Base-by-base conservation (phyloP, 306 rosid genomes). In the Dalbergia cochinchinensis region DNA sequence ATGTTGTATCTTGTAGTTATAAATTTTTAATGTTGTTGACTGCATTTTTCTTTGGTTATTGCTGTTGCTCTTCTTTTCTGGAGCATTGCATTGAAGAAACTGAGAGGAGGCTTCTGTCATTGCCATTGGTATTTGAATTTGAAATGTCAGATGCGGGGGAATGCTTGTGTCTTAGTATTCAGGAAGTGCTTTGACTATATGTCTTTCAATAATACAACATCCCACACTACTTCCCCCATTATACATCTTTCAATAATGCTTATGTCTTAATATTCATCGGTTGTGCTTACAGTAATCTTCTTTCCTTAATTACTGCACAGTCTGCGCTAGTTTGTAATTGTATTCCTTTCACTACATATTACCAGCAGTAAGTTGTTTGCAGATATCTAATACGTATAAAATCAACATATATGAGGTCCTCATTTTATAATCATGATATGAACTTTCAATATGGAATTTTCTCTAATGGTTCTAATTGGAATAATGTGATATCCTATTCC, bases 1-100 rank as follows among this genome's bases (percentile, higher is more conserved):
- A 35, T 84, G 65, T 73, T 4, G 42, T 50, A 50, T 53, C 75
- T 77, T 72, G 70, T 37, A 82, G 63, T 75, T 84, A 33, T 73
- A 31, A 60, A 63, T 54, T 71, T 19, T 19, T 73, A 63, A 42
- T 63, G 37, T 41, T 80, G 13, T 77, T 63, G 51, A 54, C 42
- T 76, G 45, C 4, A 44, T 66, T 65, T 85, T 79, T 62, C 19
- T 31, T 39, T 26, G 54, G 77, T 55, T 26, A 18, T 66, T 60
- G 26, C 45, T 18, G 8, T 20, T 69, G 53, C 65, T 20, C n/a
- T 41, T 57, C n/a, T 41, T 57, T n/a, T 64, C 48, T 47, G 53
- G 53, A 26, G 44, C 20, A 18, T 64, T 39, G 18, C 18, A 41
- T 26, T 33, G 11, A 11, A 45, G 79, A 45, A 35, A 63, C 48